phyloP scores from a whole-genome alignment of 2,329 filamentous ascomycete species.

The Colletotrichum costaricense region DNA sequence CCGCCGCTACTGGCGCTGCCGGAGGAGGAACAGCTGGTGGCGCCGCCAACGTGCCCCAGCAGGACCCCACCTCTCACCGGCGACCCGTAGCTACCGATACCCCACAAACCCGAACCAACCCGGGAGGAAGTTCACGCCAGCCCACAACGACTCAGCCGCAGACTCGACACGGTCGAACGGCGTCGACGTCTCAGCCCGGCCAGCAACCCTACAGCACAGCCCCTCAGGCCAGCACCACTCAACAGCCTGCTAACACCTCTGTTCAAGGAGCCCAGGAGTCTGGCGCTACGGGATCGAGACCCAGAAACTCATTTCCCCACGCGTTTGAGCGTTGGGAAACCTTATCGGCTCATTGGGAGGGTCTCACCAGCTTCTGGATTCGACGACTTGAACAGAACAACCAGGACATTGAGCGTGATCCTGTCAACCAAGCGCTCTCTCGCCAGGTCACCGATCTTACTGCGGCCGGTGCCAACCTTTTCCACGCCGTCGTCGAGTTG shows the following conservation, averaged over 20 bases:
- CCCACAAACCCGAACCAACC: constrained; percentile 35
- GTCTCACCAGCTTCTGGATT: constrained; percentile 97
- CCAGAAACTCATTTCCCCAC: constrained; percentile 86
- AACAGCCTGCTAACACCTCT: constrained; percentile 25
- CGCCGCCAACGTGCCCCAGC: constrained; percentile 30
- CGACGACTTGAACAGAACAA: constrained; percentile 91
- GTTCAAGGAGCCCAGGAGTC: constrained; percentile 47
- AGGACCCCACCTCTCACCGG: constrained; percentile 33
- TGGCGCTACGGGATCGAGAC: constrained; percentile 47
- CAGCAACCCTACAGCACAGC: constrained; percentile 40
- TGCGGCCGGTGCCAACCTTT: constrained; percentile 94
- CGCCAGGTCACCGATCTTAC: constrained; percentile 98
- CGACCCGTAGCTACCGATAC: constrained; percentile 32
- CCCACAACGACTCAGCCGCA: constrained; percentile 35
- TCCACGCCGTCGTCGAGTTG: constrained; percentile 96
- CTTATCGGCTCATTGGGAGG: constrained; percentile 97
- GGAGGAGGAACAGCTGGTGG: constrained; percentile 36
- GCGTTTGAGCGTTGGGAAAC: constrained; percentile 99
- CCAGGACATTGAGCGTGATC: constrained; percentile 83
- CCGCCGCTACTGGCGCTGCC: constrained; percentile 57
- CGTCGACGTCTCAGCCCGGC: constrained; percentile 40
- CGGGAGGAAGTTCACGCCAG: constrained; percentile 42
- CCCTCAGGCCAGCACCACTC: constrained; percentile 39
- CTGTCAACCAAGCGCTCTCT: constrained; percentile 87
- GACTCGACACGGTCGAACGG: constrained; percentile 36